Evolutionary conservation across 1,284 basidiomycete species (phyloP).

Genomic region (Inonotus obliquus): DNA sequence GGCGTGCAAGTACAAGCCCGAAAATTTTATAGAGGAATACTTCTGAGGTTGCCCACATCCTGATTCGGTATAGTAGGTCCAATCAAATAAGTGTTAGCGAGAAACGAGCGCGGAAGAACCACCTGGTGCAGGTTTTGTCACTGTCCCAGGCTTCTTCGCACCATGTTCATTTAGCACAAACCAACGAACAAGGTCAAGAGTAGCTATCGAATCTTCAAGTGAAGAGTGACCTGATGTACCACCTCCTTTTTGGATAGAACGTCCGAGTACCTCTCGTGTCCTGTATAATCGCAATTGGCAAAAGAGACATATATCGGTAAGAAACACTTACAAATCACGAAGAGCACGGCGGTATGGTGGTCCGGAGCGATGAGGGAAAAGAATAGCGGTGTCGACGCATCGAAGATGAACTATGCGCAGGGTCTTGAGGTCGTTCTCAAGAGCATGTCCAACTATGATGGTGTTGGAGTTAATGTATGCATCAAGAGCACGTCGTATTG

Average conservation of each 20-base stretch:
- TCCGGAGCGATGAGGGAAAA: constrained; percentile 81
- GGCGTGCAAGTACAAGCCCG: too few relatives aligned
- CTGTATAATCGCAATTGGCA: constrained; percentile 32
- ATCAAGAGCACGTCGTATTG: constrained; percentile 64
- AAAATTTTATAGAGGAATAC: too few relatives aligned
- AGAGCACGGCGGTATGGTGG: constrained; percentile 75
- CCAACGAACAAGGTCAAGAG: constrained; percentile 81
- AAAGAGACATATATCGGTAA: too few relatives aligned
- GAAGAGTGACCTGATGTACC: constrained; percentile 77
- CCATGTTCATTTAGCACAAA: constrained; percentile 53
- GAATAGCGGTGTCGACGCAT: constrained; percentile 78
- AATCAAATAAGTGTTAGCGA: background rate
- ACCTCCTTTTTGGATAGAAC: constrained; percentile 72
- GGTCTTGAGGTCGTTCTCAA: constrained; percentile 90
- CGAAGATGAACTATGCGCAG: constrained; percentile 78
- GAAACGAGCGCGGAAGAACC: background rate
- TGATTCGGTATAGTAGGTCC: background rate
- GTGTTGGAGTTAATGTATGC: constrained; percentile 72
- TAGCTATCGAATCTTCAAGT: constrained; percentile 78
- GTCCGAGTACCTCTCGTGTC: constrained; percentile 71
- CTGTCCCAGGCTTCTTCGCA: constrained; percentile 24
- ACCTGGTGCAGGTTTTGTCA: background rate
- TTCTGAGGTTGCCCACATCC: too few relatives aligned
- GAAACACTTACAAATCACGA: constrained; percentile 74
- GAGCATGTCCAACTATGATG: constrained; percentile 77